Evolutionary conservation across 495 filamentous ascomycete species (phyloP).

Genomic region (Rhypophila decipiens): DNA sequence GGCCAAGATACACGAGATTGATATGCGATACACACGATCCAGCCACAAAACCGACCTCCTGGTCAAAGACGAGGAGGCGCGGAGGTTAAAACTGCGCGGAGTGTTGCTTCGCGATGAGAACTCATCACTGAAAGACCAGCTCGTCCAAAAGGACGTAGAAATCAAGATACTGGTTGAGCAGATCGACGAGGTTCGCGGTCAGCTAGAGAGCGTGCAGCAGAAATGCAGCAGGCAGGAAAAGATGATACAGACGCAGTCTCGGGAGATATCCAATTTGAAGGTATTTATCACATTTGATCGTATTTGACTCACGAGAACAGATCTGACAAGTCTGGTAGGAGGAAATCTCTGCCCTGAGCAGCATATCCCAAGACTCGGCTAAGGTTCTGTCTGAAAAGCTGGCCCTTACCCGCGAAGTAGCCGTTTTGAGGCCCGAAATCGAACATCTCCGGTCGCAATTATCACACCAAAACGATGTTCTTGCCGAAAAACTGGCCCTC

Average conservation of each 20-base stretch:
- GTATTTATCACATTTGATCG: slow-evolving; percentile 38
- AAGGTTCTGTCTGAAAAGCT: slow-evolving; percentile 72
- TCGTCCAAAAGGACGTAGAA: slow-evolving; percentile 44
- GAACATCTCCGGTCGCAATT: slow-evolving; percentile 71
- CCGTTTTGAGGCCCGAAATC: slow-evolving; percentile 64
- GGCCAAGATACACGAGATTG: slow-evolving; percentile 42
- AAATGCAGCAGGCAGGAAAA: slow-evolving; percentile 51
- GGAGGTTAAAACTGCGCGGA: slow-evolving; percentile 58
- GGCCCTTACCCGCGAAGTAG: slow-evolving; percentile 63
- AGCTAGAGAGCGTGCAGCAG: slow-evolving; percentile 51
- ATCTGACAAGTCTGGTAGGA: slow-evolving; percentile 38
- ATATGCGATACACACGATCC: slow-evolving; percentile 59
- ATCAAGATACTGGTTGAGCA: slow-evolving; percentile 53
- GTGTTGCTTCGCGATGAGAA: slow-evolving; percentile 68
- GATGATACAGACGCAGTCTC: slow-evolving; percentile 49
- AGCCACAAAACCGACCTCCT: slow-evolving; percentile 52
- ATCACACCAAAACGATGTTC: slow-evolving; percentile 54
- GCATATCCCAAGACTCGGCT: slow-evolving; percentile 57
- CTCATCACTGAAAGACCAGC: slow-evolving; percentile 26
- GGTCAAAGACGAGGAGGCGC: slow-evolving; percentile 60
- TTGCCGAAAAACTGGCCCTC: slow-evolving; percentile 69
- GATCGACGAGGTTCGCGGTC: slow-evolving; percentile 48
- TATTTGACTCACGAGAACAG: slow-evolving; percentile 4
- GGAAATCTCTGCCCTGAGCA: slow-evolving; percentile 59
- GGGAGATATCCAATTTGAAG: slow-evolving; percentile 62